Evolutionary conservation across 805 yeast genomes (phyloP), one percentile per base, ranked within the genome.

Genomic region (Tetrapisispora arboricola): DNA sequence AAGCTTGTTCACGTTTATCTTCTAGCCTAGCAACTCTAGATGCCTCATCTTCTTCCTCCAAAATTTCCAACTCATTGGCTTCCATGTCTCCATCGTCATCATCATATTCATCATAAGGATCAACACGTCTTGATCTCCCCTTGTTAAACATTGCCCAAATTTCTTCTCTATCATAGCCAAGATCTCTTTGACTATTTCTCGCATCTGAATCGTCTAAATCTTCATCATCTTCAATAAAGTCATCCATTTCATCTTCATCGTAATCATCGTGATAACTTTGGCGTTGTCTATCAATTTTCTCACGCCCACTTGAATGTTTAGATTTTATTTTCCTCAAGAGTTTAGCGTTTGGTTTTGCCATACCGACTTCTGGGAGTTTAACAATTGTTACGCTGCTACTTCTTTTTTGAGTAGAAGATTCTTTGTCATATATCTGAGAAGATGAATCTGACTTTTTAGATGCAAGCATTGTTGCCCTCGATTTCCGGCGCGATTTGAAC

Each of bases 51-150:
- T 90, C 98, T 54, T 90, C 98, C 42, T 76, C 84, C 32, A 86
- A 64, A 19, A 92, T 76, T 47, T 90, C 96, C 21, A 79, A 79
- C 21, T 96, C 96, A 1, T 92, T 81, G 3, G 96, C 96, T 57
- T 90, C 97, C 96, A 92, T 90, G 53, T 84, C 86, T 30, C 64
- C 72, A 19, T 68, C 67, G 12, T 38, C 38, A 15, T 34, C 45
- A 15, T 43, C 33, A 6, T 38, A 29, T 15, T 38, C 28, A 16
- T 39, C 43, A 40, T 70, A 68, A 39, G 63, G 61, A 45, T 67
- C 70, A 32, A 68, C 61, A 0, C 65, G 50, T 34, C 85, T 66
- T 41, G 71, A 67, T 44, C 70, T 70, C 3, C 87, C 85, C 43
- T 74, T 70, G 54, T 77, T 80, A 60, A 88, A 83, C 61, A 90